phyloP scores from a whole-genome alignment of 2,329 filamentous ascomycete species.

The Xylariaceae sp. region DNA sequence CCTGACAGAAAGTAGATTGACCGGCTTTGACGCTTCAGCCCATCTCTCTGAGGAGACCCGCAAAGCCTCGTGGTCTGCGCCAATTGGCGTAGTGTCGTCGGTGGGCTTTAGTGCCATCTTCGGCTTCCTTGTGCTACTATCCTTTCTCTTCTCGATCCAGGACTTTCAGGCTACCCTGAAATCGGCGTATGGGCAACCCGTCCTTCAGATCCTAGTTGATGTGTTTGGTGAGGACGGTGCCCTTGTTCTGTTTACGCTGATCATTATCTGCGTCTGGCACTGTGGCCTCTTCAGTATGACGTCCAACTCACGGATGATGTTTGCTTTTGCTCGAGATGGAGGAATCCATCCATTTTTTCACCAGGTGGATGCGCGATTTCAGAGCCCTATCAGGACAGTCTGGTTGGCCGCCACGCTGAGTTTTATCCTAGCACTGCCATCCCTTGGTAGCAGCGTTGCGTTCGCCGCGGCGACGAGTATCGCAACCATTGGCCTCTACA shows the following conservation, averaged over 20 bases:
- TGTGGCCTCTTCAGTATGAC: constrained; percentile 65
- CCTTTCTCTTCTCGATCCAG: constrained; percentile 64
- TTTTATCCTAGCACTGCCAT: constrained; percentile 61
- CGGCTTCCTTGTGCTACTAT: constrained; percentile 51
- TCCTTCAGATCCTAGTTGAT: constrained; percentile 64
- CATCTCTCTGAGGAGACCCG: constrained; percentile 64
- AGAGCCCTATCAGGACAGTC: constrained; percentile 57
- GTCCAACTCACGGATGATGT: constrained; percentile 64
- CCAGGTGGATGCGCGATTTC: constrained; percentile 56
- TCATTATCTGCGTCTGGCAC: constrained; percentile 67
- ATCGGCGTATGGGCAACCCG: constrained; percentile 55
- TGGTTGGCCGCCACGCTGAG: constrained; percentile 61
- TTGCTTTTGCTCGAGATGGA: constrained; percentile 61
- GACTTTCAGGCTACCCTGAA: constrained; percentile 57
- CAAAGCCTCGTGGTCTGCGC: constrained; percentile 62
- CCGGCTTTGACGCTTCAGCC: constrained; percentile 60
- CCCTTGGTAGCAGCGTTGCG: constrained; percentile 59
- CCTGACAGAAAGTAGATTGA: constrained; percentile 35
- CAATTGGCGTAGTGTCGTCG: constrained; percentile 62
- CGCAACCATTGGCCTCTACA: constrained; percentile 63
- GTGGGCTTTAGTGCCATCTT: constrained; percentile 56
- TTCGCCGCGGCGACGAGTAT: constrained; percentile 65
- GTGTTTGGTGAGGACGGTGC: constrained; percentile 61
- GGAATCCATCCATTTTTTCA: constrained; percentile 62
- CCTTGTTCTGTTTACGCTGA: constrained; percentile 58